These are phyloP conservation scores for Colletotrichum lentis DNA, from an alignment of 2,329 filamentous ascomycete species.

Conservation along the genomic window DNA sequence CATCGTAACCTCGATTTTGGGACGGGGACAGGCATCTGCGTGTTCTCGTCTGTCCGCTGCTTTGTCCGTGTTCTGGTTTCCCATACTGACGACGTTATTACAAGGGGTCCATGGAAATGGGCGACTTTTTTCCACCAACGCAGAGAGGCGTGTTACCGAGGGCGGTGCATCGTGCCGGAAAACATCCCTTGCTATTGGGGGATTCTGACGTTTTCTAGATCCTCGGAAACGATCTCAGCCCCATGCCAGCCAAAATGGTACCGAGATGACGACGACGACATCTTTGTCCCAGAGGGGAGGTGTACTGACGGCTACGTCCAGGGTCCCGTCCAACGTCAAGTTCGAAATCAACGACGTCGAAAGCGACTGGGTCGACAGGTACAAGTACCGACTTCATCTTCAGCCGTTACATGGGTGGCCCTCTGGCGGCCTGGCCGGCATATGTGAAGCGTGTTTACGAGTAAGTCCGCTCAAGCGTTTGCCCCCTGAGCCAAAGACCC, in stretches of 20 bases:
- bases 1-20: slow-evolving; percentile 53
- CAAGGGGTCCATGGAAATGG: slow-evolving; percentile 51
- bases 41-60: background rate
- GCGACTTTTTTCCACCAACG: slow-evolving; percentile 45
- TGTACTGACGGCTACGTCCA: background rate
- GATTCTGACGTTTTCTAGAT: slow-evolving; percentile 48
- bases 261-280: fast-evolving
- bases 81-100: background rate
- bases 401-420: slow-evolving; percentile 26
- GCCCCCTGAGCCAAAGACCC: slow-evolving; percentile 60
- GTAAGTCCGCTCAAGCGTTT: slow-evolving; percentile 40
- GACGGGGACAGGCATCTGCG: slow-evolving; percentile 55
- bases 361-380: slow-evolving; percentile 52
- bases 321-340: slow-evolving; percentile 69
- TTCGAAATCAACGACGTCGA: slow-evolving; percentile 73
- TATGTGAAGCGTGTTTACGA: slow-evolving; percentile 16
- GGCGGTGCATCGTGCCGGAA: no score
- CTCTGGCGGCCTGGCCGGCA: slow-evolving; percentile 24
- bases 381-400: slow-evolving; percentile 48
- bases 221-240: slow-evolving; percentile 45
- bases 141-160: slow-evolving; percentile 36
- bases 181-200: no score
- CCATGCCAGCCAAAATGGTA: slow-evolving; percentile 33
- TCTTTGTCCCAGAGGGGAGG: no score
- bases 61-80: no score